phyloP scores from a whole-genome alignment of 345 rosid species.

The Noccaea caerulescens region DNA sequence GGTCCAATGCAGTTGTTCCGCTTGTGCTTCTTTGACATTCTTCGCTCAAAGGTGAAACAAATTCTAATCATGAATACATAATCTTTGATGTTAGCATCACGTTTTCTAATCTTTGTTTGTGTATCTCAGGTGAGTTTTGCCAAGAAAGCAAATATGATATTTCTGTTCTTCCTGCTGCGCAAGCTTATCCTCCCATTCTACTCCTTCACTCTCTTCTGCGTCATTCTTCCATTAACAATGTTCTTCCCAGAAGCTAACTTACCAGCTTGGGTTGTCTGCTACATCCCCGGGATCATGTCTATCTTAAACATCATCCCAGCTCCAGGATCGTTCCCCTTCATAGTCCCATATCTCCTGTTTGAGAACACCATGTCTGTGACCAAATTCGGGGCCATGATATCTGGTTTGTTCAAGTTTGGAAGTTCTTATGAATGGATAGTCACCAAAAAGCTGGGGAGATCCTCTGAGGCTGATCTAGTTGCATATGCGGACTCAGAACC shows the following conservation, averaged over 20 bases:
- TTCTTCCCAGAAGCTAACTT: slow-evolving; percentile 88
- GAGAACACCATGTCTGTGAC: slow-evolving; percentile 96
- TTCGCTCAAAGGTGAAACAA: slow-evolving; percentile 70
- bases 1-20: slow-evolving; percentile 97
- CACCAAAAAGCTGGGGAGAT: slow-evolving; percentile 81
- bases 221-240: slow-evolving; percentile 89
- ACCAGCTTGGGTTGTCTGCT: slow-evolving; percentile 93
- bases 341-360: slow-evolving; percentile 84
- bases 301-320: slow-evolving; percentile 81
- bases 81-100: no score
- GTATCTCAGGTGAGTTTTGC: slow-evolving; percentile 58
- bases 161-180: slow-evolving; percentile 82
- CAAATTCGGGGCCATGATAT: slow-evolving; percentile 89
- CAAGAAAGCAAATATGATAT: slow-evolving; percentile 85
- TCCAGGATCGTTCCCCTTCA: slow-evolving; percentile 79
- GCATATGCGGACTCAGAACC: slow-evolving; percentile 66
- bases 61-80: background rate
- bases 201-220: slow-evolving; percentile 94
- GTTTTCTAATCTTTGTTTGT: background rate
- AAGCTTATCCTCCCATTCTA: slow-evolving; percentile 92
- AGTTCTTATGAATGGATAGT: slow-evolving; percentile 88
- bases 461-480: slow-evolving; percentile 72
- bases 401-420: slow-evolving; percentile 75
- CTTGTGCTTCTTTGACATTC: slow-evolving; percentile 70
- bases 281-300: slow-evolving; percentile 85